Evolutionary conservation across 176 grass and related monocot genomes (phyloP), one percentile per base, ranked within the genome.

Genomic region (Cenchrus fungigraminus): DNA sequence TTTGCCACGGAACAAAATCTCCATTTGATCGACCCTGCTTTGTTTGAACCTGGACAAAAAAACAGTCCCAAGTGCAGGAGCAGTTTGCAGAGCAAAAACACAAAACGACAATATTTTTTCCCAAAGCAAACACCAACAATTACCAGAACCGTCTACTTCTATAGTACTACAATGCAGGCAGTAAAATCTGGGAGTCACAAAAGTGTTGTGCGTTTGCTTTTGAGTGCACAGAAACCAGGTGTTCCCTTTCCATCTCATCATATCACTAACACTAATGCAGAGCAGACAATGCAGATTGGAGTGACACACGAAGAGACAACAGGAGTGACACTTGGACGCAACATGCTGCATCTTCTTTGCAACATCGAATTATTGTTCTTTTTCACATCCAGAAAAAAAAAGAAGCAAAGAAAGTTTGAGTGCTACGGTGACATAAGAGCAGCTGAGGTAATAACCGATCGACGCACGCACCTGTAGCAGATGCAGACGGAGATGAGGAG

Each of bases 401-500:
- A 25, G 11, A 51, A 19, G 31, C 1, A 17, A 68, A 25, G 2
- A 47, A 8, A 43, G 37, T 40, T 64, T 25, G 2, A 66, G 40
- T 76, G 47, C 20, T 43, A 11, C 2, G 3, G 46, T 8, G 70
- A 65, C 12, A 29, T 5, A 4, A 13, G 9, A 37, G 32, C 42
- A 42, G 65, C 6, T 14, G 65, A 2, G 12, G 52, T n/a, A 58
- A 56, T 1, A 32, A 32, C 31, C 31, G 31, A 32, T 2, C 11
- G 12, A 19, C 42, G 9, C 57, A 25, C 44, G 61, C 58, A 98
- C 97, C 97, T 99, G 90, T 94, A 99, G 61, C 97, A 96, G 72
- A 99, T 99, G 88, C 90, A 94, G 65, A 96, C 55, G 75, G 97
- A 90, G 63, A 99, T 74, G 74, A 99, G 60, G 52, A 99, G 52